Evolutionary conservation across 176 grass and related monocot species (phyloP).

Genomic region (Echinochloa phyllopogon): DNA sequence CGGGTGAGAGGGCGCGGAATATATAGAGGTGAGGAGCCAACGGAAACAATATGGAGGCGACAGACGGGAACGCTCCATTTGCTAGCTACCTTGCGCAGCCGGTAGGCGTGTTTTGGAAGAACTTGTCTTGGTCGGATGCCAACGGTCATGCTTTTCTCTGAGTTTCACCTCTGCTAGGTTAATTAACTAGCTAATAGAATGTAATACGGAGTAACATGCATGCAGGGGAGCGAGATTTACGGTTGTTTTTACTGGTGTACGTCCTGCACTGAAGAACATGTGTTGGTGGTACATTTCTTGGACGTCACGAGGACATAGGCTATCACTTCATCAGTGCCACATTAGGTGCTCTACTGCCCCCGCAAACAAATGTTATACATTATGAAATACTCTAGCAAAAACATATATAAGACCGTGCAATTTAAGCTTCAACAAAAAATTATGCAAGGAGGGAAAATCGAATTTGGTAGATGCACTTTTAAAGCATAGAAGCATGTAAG

Average conservation of each 20-base stretch:
- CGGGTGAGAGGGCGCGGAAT: constrained; percentile 15
- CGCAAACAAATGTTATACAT: no score
- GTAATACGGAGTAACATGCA: no score
- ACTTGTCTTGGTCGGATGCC: constrained; percentile 42
- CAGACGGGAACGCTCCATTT: constrained; percentile 28
- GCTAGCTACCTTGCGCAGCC: constrained; percentile 1
- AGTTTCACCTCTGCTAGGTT: background rate
- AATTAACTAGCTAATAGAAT: background rate
- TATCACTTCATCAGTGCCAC: background rate
- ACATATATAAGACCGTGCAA: no score
- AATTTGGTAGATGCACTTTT: no score
- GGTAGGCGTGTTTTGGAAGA: constrained; percentile 14
- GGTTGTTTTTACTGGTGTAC: background rate
- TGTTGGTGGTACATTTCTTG: no score
- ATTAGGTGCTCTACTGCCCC: background rate
- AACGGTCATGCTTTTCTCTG: constrained; percentile 49
- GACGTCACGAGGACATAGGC: background rate
- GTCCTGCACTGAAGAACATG: background rate
- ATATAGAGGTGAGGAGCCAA: constrained; percentile 36
- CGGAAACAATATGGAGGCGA: constrained; percentile 47
- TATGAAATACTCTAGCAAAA: no score
- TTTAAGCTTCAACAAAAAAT: no score
- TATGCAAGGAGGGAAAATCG: no score
- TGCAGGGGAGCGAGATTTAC: background rate
- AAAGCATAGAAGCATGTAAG: no score